Percentiles rank a stretch among this genome's conserved stretches.
Conservation (phyloP, 495 filamentous ascomycete genomes). For the Diplogelasinospora grovesii region DNA sequence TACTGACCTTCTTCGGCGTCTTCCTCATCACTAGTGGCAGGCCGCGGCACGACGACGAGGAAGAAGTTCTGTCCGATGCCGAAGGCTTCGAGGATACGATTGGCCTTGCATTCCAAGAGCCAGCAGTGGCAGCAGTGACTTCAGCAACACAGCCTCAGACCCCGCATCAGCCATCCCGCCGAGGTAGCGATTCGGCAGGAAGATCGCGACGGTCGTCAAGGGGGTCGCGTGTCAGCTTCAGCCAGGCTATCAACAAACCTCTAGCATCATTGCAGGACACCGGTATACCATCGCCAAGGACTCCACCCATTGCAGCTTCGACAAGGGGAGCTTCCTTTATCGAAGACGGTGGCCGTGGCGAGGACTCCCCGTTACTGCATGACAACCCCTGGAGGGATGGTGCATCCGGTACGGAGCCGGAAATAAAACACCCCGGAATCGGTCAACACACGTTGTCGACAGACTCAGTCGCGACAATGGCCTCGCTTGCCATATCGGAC, state of each 20-base stretch:
- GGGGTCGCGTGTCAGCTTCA: constrained; percentile 33
- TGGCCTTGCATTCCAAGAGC: constrained; percentile 34
- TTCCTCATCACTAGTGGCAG: constrained; percentile 82
- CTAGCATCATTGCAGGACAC: constrained; percentile 11
- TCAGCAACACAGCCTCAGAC: no score
- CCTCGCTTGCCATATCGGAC: constrained; percentile 26
- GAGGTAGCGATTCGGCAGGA: constrained; percentile 18
- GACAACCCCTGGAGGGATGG: constrained; percentile 27
- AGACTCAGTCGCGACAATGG: constrained; percentile 30
- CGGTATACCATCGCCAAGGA: constrained; percentile 16
- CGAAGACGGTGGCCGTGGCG: constrained; percentile 9
- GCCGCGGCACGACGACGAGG: constrained; percentile 40
- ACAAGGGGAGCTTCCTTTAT: not conserved
- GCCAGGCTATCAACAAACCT: constrained; percentile 18
- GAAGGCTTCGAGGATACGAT: constrained; percentile 49
- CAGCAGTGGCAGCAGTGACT: no score
- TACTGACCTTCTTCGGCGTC: constrained; percentile 86
- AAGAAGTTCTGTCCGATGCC: constrained; percentile 46
- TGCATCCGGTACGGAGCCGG: constrained; percentile 8
- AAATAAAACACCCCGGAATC: constrained; percentile 24
- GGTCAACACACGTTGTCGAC: constrained; percentile 28
- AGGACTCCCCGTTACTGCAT: constrained; percentile 26
- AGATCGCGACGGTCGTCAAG: constrained; percentile 33
- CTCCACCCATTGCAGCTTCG: constrained; percentile 8
- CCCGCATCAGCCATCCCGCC: constrained; percentile 2